Conservation (phyloP, 2,329 filamentous ascomycete genomes). For the Fonsecaea erecta region DNA sequence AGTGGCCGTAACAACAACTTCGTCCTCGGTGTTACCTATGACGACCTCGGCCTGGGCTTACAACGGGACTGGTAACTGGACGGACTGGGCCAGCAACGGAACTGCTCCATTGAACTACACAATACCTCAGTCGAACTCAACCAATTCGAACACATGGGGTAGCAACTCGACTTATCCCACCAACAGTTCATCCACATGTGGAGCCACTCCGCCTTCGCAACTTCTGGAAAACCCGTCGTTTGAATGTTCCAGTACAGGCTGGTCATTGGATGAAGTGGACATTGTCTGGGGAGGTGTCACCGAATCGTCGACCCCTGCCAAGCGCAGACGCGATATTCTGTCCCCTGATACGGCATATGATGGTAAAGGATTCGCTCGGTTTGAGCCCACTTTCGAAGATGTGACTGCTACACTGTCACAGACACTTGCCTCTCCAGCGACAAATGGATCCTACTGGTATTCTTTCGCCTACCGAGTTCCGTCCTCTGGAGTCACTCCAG, state of each 20-base stretch:
- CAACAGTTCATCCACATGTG: conserved; percentile 6
- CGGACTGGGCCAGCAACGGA: background rate
- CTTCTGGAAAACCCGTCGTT: conserved; percentile 17
- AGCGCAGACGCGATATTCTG: conserved; percentile 13
- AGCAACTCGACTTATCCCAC: conserved; percentile 7
- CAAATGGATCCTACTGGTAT: conserved; percentile 20
- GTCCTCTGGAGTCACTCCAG: conserved; percentile 12
- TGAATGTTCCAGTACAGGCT: conserved; percentile 16
- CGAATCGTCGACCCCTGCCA: background rate
- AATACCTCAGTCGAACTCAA: conserved; percentile 1
- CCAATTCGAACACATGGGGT: background rate
- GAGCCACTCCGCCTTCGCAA: conserved; percentile 15
- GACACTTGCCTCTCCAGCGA: conserved; percentile 7
- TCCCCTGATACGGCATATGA: conserved; percentile 16
- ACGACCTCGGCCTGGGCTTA: conserved; percentile 1
- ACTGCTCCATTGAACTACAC: background rate
- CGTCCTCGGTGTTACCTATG: background rate
- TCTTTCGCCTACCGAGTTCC: conserved; percentile 21
- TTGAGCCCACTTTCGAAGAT: conserved; percentile 10
- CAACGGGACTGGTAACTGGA: background rate
- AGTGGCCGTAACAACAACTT: background rate
- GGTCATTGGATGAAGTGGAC: conserved; percentile 17
- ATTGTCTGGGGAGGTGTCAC: conserved; percentile 18
- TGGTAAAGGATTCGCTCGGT: conserved; percentile 19
- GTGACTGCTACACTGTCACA: conserved; percentile 18